A percentile compares a stretch with the other conserved stretches of the same genome.
Conservation (phyloP, 1,284 basidiomycete genomes). For the Phaffia rhodozyma region DNA sequence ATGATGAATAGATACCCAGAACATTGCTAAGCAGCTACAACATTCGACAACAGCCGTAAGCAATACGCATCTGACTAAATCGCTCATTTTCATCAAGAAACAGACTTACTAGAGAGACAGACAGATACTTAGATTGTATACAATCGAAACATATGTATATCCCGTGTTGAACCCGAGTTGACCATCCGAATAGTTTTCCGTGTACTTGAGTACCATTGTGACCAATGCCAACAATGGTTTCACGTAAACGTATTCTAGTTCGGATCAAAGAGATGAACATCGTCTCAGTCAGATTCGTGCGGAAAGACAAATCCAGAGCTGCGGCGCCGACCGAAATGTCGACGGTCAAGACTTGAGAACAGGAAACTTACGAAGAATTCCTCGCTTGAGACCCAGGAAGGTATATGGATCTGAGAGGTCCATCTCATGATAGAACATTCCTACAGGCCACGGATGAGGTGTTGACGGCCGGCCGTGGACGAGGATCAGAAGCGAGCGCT, state of each 20-base stretch:
- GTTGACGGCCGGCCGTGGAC: conserved; percentile 82
- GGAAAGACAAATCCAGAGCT: neutral
- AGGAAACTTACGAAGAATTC: conserved; percentile 69
- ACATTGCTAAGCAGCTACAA: conserved; percentile 76
- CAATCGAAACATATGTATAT: conserved; percentile 79
- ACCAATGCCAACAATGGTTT: conserved; percentile 79
- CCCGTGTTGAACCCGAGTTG: conserved; percentile 70
- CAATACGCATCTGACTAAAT: neutral
- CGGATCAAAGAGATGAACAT: conserved; percentile 15
- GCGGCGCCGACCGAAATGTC: neutral
- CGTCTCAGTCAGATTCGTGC: neutral
- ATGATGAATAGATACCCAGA: conserved; percentile 53
- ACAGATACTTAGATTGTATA: conserved; percentile 48
- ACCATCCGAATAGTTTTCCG: conserved; percentile 83
- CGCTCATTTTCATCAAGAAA: neutral
- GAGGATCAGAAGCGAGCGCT: conserved; percentile 70
- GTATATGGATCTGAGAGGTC: conserved; percentile 89
- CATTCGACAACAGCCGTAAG: conserved; percentile 27
- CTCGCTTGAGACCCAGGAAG: conserved; percentile 85
- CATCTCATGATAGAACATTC: conserved; percentile 53
- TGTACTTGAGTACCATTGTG: conserved; percentile 74
- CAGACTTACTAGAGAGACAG: conserved; percentile 33
- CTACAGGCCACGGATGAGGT: conserved; percentile 72
- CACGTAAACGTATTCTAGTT: conserved; percentile 85
- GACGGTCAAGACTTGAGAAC: neutral